A percentile compares a stretch with the other conserved stretches of the same genome.
phyloP scores from a whole-genome alignment of 129 eudicot genomes.

The Escallonia herrerae region DNA sequence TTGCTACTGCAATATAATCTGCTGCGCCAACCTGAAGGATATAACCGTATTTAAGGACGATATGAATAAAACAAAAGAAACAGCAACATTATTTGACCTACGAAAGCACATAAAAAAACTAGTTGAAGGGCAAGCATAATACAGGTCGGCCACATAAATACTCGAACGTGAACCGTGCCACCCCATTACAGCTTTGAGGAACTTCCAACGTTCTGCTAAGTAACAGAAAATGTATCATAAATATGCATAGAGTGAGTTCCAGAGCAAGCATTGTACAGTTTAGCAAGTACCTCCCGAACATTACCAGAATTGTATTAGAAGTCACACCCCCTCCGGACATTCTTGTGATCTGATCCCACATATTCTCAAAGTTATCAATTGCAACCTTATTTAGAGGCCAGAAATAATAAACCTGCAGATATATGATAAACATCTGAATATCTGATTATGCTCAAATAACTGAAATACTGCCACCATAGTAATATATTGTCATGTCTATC shows the following conservation, averaged over 20 bases:
- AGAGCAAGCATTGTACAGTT: constrained; percentile 6
- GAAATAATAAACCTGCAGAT: constrained; percentile 62
- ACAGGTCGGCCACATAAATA: constrained; percentile 93
- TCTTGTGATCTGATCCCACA: constrained; percentile 50
- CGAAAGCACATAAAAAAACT: background rate
- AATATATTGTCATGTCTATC: no score
- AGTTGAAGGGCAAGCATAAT: constrained; percentile 11
- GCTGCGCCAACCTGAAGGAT: constrained; percentile 83
- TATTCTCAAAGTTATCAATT: constrained; percentile 40
- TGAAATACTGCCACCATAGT: no score
- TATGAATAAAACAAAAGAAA: no score
- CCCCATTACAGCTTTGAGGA: constrained; percentile 83
- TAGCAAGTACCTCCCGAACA: constrained; percentile 89
- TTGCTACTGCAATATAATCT: constrained; percentile 89
- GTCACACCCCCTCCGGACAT: constrained; percentile 44
- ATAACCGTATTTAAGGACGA: background rate
- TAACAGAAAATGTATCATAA: constrained; percentile 2
- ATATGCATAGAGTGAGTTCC: constrained; percentile 6
- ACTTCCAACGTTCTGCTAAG: constrained; percentile 70
- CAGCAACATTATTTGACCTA: no score
- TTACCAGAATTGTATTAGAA: constrained; percentile 61
- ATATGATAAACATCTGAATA: no score
- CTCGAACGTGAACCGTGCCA: constrained; percentile 79
- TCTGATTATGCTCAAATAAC: no score
- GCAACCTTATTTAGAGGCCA: constrained; percentile 58